Base-by-base conservation (phyloP, 1,139 yeast species). In the Diutina ranongensis region DNA sequence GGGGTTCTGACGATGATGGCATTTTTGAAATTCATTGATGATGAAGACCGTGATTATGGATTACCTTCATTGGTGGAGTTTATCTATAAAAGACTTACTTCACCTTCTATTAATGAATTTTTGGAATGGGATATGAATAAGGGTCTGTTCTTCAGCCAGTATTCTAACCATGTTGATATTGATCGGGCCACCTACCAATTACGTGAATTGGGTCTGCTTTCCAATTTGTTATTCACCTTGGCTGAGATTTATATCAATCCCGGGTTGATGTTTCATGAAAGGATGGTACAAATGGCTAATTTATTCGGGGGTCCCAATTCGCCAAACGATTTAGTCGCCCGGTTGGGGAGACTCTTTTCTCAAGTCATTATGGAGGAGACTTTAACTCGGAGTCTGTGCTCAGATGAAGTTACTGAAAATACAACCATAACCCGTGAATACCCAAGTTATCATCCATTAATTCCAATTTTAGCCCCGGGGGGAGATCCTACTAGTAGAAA, bases 331-430 rank as follows among this genome's bases (percentile, higher is more conserved):
- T 34, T 25, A 9, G 46, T 58, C 3, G 47, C 50, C 1, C 60
- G 64, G 22, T 56, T 82, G 46, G 70, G 74, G 0, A 47, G 55
- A 16, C 57, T 82, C 16, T 67, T 77, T 46, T 65, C 72, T 48
- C 67, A 82, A 49, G 62, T 74, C 22, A 63, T 76, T 0, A 51
- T 72, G 13, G 94, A 83, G 58, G 89, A 82, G 52, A 71, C 72
- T 41, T 55, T 65, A 3, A 53, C 81, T 16, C 69, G 81, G 28
- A 54, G 69, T 0, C 52, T 57, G 2, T 64, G 76, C 46, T 83
- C 85, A 0, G 61, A 58, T 12, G 63, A 63, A 7, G 75, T 74
- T 8, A 69, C 72, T 8, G 68, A 65, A 35, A 68, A 68, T 44
- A 74, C 83, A 0, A 51, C 55, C 7, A 68, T 69, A 1, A 48